phyloP scores from a whole-genome alignment of 192 early-diverging fungal genomes.

The Piromyces finnis region DNA sequence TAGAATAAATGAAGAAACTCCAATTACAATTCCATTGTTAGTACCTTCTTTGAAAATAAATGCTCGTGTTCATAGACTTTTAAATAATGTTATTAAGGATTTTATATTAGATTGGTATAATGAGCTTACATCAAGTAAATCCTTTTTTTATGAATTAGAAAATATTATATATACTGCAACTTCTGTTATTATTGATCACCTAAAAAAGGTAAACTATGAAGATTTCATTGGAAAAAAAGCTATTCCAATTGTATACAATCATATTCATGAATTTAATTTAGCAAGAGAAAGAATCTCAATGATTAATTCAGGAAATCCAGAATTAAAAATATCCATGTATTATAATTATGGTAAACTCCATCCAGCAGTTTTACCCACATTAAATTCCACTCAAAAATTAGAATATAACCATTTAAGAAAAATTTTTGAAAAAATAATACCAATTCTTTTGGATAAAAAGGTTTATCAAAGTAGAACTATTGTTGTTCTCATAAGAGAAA shows the following conservation, averaged over 20 bases:
- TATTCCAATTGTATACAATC: neutral
- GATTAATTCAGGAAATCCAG: neutral
- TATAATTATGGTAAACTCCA: neutral
- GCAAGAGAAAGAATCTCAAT: neutral
- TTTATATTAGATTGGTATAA: neutral
- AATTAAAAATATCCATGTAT: neutral
- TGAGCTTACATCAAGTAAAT: neutral
- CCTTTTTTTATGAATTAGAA: neutral
- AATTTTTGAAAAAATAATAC: neutral
- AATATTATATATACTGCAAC: neutral
- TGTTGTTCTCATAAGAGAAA: slow-evolving; percentile 46
- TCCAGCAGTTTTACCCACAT: neutral
- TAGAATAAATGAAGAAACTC: neutral
- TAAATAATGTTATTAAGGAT: neutral
- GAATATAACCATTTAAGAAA: neutral
- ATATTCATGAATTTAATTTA: neutral
- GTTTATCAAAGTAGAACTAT: neutral
- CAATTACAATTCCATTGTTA: neutral
- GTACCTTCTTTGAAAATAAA: neutral
- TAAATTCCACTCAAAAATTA: neutral
- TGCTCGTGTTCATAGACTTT: neutral
- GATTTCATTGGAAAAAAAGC: neutral
- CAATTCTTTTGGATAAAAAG: neutral
- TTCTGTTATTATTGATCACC: neutral
- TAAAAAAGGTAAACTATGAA: neutral